A percentile compares a stretch with the other conserved stretches of the same genome.
Evolutionary conservation across 805 yeast genomes (phyloP).

Genomic region (Pichia phayaonensis): DNA sequence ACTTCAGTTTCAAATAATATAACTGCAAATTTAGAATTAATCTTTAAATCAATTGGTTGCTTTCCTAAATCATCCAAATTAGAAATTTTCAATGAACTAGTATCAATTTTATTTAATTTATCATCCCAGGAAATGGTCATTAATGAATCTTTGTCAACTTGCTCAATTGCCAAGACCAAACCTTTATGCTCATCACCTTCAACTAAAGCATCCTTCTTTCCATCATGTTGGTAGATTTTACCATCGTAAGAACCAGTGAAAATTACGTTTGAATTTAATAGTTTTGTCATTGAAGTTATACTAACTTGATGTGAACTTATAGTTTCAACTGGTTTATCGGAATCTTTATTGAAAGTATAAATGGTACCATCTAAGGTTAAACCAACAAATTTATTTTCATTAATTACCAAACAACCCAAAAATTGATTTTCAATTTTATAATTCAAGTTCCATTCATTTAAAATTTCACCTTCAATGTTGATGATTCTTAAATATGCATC

Average conservation of each 20-base stretch:
- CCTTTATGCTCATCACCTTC: constrained; percentile 49
- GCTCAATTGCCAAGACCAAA: constrained; percentile 48
- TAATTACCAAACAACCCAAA: constrained; percentile 57
- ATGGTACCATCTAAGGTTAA: constrained; percentile 68
- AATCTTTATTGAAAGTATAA: constrained; percentile 43
- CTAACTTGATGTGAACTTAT: constrained; percentile 78
- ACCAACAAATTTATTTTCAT: constrained; percentile 52
- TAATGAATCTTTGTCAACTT: constrained; percentile 19
- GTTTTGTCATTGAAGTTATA: constrained; percentile 50
- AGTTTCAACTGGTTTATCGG: constrained; percentile 30
- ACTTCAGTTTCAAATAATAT: constrained; percentile 40
- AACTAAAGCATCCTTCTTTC: constrained; percentile 29
- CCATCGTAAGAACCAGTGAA: constrained; percentile 84
- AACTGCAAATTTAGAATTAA: constrained; percentile 29
- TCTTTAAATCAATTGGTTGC: constrained; percentile 44
- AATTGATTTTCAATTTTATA: constrained; percentile 56
- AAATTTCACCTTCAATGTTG: constrained; percentile 39
- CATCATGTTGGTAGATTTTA: constrained; percentile 52
- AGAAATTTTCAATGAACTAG: constrained; percentile 9
- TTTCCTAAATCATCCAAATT: constrained; percentile 31
- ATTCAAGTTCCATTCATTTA: constrained; percentile 45
- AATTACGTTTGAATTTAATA: constrained; percentile 16
- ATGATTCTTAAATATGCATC: constrained; percentile 70
- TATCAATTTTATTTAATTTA: constrained; percentile 38
- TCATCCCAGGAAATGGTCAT: constrained; percentile 80